Base-by-base conservation (phyloP, 2,329 filamentous ascomycete species). In the Amesomyces nigricolor region DNA sequence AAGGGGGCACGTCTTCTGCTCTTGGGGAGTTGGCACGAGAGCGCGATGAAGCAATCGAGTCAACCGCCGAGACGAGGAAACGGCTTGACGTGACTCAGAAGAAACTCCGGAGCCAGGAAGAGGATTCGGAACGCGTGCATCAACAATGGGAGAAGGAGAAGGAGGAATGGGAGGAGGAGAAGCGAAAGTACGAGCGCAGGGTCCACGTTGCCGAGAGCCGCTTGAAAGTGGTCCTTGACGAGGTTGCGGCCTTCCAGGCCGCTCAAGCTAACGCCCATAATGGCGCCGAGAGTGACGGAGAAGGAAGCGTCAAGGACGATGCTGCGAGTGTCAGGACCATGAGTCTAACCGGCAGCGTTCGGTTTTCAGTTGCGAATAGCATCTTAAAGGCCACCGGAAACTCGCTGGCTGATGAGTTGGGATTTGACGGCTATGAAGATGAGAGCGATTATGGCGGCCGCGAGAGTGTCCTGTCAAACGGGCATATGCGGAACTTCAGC, bases 201-300 rank as follows among this genome's bases (percentile, higher is more conserved):
- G 74, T 96, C 13, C 91, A 97, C 68, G 80, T 96, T n/a, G 88
- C 91, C 2, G 94, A 99, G 72, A 88, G 81, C 30, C 85, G 92
- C 38, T 72, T 99, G 53, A 94, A 92, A 68, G 79, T 82, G 10
- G 81, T 99, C 10, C 77, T 99, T 44, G 89, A 92, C 38, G 94
- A 97, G 70, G 82, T 99, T 48, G 84, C 85, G n/a, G 78, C 81
- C 3, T 83, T 83, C 54, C 84, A 91, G 64, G 78, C 78, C 43
- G 75, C 75, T 2, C 79, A 81, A 47, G 72, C 76, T 22, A 65
- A 68, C 7, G 54, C 17, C 4, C 39, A 26, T 3, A 50, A 66
- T 47, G 72, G 70, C 14, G 62, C 72, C 3, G 82, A 86, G 9
- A 82, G 75, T 55, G 84, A 89, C 32, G 75, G 72, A 1, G 84